These are phyloP conservation scores for Porphyrellus cyaneotinctus DNA, from an alignment of 768 basidiomycete genomes.

Conservation along the genomic window DNA sequence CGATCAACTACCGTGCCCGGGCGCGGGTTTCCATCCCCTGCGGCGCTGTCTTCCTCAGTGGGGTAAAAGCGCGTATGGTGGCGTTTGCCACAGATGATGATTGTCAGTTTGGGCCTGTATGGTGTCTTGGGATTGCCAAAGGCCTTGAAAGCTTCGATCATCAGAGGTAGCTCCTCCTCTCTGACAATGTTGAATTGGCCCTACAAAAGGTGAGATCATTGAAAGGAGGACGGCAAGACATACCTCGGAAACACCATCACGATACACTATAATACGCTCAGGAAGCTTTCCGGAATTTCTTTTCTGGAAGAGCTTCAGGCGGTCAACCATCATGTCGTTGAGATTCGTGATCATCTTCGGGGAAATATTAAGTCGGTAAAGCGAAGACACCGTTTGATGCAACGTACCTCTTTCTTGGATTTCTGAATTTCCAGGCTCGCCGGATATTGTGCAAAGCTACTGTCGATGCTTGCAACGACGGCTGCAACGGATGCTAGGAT, in stretches of 20 bases:
- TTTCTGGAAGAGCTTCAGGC: slow-evolving; percentile 38
- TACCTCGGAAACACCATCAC: slow-evolving; percentile 81
- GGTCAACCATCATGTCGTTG: slow-evolving; percentile 45
- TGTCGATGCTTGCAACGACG: slow-evolving; percentile 48
- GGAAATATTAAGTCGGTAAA: neutral
- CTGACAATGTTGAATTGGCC: slow-evolving; percentile 49
- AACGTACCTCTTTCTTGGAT: slow-evolving; percentile 62
- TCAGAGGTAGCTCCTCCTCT: slow-evolving; percentile 40
- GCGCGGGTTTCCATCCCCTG: slow-evolving; percentile 45
- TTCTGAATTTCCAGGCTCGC: slow-evolving; percentile 47
- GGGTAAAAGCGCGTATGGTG: slow-evolving; percentile 58
- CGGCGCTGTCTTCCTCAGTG: slow-evolving; percentile 40
- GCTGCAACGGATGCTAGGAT: slow-evolving; percentile 46
- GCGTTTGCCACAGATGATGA: slow-evolving; percentile 55
- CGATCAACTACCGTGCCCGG: slow-evolving; percentile 55
- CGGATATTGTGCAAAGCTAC: slow-evolving; percentile 46
- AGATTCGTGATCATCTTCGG: slow-evolving; percentile 47
- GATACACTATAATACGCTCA: slow-evolving; percentile 47
- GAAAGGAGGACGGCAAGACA: slow-evolving; percentile 3
- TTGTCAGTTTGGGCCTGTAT: slow-evolving; percentile 47
- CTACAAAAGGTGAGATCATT: slow-evolving; percentile 23
- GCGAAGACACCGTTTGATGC: neutral
- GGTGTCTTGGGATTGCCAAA: slow-evolving; percentile 33
- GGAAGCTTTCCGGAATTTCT: slow-evolving; percentile 38
- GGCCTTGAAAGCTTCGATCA: slow-evolving; percentile 39